Percentiles rank a stretch among this genome's conserved stretches.
Conservation (phyloP, 23 red algal genomes). For the Cyanidiococcus yangmingshanensis region DNA sequence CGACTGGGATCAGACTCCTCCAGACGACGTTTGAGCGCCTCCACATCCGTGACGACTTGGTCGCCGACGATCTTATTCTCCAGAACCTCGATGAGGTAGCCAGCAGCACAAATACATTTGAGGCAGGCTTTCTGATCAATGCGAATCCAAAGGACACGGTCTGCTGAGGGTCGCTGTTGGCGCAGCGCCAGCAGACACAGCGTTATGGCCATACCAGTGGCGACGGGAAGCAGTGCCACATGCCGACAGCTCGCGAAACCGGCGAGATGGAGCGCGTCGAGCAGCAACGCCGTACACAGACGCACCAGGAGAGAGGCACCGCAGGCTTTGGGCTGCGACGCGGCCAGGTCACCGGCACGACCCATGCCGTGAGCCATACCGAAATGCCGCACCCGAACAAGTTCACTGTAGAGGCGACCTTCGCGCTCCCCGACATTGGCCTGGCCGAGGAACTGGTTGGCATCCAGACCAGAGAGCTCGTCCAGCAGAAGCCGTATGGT, state of each 20-base stretch:
- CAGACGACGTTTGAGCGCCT: neutral
- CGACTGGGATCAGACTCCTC: neutral
- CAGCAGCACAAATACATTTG: conserved; percentile 30
- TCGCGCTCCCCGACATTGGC: conserved; percentile 37
- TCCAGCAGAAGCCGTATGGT: conserved; percentile 18
- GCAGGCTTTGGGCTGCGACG: conserved; percentile 35
- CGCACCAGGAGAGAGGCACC: conserved; percentile 28
- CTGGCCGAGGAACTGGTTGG: conserved; percentile 31
- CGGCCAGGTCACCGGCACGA: conserved; percentile 32
- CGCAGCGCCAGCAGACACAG: conserved; percentile 29
- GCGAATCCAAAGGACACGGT: conserved; percentile 21
- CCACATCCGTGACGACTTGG: conserved; percentile 19
- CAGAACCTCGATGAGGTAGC: conserved; percentile 18
- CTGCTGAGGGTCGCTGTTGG: neutral
- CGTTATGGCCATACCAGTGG: conserved; percentile 40
- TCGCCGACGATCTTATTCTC: conserved; percentile 21
- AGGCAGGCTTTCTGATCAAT: conserved; percentile 48
- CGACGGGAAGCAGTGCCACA: conserved; percentile 29
- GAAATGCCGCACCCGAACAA: conserved; percentile 33
- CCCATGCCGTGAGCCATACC: conserved; percentile 38
- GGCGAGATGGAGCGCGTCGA: conserved; percentile 21
- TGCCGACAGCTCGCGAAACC: conserved; percentile 17
- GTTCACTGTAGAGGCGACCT: conserved; percentile 26
- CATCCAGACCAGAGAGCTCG: conserved; percentile 38
- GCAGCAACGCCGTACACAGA: conserved; percentile 10